These are phyloP conservation scores for Suillus clintonianus DNA, from an alignment of 768 basidiomycete genomes.

Conservation along the genomic window DNA sequence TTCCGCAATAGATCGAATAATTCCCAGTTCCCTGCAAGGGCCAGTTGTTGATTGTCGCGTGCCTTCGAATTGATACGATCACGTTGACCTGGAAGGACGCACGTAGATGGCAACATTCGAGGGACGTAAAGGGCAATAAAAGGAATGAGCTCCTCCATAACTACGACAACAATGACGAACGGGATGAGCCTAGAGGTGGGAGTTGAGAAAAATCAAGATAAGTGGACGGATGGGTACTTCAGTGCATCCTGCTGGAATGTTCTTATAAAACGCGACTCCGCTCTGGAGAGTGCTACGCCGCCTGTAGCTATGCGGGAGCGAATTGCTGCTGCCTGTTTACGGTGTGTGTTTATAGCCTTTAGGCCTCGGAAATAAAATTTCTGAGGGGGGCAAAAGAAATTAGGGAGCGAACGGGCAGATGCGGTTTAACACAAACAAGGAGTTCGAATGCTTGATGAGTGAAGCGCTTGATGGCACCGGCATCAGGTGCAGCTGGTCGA, in stretches of 20 bases:
- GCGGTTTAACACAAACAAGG: slow-evolving; percentile 35
- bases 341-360: slow-evolving; percentile 68
- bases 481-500: slow-evolving; percentile 61
- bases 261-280: slow-evolving; percentile 68
- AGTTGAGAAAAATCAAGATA: slow-evolving; percentile 8
- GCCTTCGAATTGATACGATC: slow-evolving; percentile 60
- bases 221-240: slow-evolving; percentile 49
- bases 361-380: slow-evolving; percentile 86
- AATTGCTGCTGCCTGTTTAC: slow-evolving; percentile 55
- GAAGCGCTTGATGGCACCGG: slow-evolving; percentile 55
- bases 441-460: slow-evolving; percentile 50
- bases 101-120: slow-evolving; percentile 82
- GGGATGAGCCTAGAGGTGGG: slow-evolving; percentile 57
- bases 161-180: slow-evolving; percentile 70
- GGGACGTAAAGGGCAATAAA: slow-evolving; percentile 86
- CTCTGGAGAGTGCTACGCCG: slow-evolving; percentile 62
- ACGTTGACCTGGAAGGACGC: slow-evolving; percentile 79
- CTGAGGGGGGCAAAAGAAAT: slow-evolving; percentile 32
- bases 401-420: background rate
- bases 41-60: slow-evolving; percentile 46
- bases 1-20: slow-evolving; percentile 36
- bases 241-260: slow-evolving; percentile 67
- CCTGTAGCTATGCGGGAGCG: slow-evolving; percentile 56
- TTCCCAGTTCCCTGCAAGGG: slow-evolving; percentile 37
- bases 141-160: slow-evolving; percentile 82